phyloP scores from a whole-genome alignment of 2,329 filamentous ascomycete species.

The Sarocladiaceae sp. region DNA sequence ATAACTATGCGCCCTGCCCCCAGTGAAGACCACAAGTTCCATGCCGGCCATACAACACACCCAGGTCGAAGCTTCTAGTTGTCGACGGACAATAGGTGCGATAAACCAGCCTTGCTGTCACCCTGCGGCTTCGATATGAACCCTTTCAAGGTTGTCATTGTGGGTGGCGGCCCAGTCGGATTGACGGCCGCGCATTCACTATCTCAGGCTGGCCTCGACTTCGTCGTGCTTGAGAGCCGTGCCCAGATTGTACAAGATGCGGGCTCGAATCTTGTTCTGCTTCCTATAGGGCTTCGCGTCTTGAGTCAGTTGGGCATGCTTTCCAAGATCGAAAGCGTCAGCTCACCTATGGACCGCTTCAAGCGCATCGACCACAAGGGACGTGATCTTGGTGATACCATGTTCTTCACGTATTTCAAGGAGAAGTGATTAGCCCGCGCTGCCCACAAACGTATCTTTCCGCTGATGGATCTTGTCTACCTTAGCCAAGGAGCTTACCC shows the following conservation, averaged over 20 bases:
- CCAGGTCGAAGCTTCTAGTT: no score
- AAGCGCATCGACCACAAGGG: slow-evolving; percentile 21
- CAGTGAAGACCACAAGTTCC: no score
- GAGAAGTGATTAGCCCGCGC: slow-evolving; percentile 16
- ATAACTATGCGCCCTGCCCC: no score
- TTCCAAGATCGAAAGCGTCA: slow-evolving; percentile 15
- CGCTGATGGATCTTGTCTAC: background rate
- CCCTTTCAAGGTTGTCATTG: no score
- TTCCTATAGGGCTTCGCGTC: slow-evolving; percentile 20
- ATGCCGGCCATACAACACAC: no score
- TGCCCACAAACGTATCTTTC: slow-evolving; percentile 3
- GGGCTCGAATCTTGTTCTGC: slow-evolving; percentile 25
- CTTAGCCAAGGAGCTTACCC: slow-evolving; percentile 1
- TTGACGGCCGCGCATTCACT: slow-evolving; percentile 21
- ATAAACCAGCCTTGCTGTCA: no score
- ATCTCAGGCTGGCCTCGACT: slow-evolving; percentile 26
- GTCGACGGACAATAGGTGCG: no score
- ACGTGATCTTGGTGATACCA: slow-evolving; percentile 16
- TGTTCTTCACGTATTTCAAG: slow-evolving; percentile 17
- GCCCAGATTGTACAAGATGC: slow-evolving; percentile 20
- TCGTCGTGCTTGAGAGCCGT: slow-evolving; percentile 30
- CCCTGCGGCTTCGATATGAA: no score
- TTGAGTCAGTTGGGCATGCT: slow-evolving; percentile 27
- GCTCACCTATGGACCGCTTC: slow-evolving; percentile 17
- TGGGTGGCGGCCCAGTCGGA: no score